Conservation (phyloP, 768 basidiomycete genomes). For the Mycena haematopus region DNA sequence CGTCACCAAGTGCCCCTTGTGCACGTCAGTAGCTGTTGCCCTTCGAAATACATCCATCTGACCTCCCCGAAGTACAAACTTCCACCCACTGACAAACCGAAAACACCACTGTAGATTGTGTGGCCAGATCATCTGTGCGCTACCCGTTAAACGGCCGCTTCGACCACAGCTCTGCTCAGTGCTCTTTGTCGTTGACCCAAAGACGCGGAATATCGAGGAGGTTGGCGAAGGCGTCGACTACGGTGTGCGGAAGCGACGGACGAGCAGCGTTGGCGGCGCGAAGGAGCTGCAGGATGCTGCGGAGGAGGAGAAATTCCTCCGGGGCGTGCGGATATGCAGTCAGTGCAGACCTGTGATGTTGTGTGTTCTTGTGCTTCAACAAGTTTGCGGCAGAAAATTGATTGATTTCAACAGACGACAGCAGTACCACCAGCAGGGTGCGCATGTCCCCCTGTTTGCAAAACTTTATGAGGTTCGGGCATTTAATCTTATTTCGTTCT, state of each 20-base stretch:
- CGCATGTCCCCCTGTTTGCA: constrained; percentile 63
- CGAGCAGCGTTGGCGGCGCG: constrained; percentile 35
- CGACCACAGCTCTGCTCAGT: constrained; percentile 75
- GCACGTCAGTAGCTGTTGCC: constrained; percentile 58
- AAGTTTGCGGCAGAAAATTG: constrained; percentile 5
- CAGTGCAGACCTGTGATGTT: constrained; percentile 80
- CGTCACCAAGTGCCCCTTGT: constrained; percentile 84
- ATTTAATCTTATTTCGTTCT: background rate
- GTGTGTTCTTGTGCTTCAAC: constrained; percentile 51
- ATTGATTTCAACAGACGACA: constrained; percentile 59
- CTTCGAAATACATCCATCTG: background rate
- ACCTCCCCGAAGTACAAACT: constrained; percentile 57
- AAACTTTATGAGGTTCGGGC: constrained; percentile 71
- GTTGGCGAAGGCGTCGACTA: constrained; percentile 86
- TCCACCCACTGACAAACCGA: constrained; percentile 89
- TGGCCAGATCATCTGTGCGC: constrained; percentile 88
- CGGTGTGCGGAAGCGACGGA: constrained; percentile 66
- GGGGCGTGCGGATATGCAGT: constrained; percentile 87
- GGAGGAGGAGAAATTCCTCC: constrained; percentile 84
- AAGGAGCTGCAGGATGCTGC: constrained; percentile 46
- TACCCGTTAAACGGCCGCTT: constrained; percentile 77
- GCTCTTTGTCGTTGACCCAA: constrained; percentile 85
- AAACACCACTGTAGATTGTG: constrained; percentile 98
- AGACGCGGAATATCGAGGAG: constrained; percentile 80
- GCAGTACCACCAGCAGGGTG: constrained; percentile 75